phyloP scores from a whole-genome alignment of 768 basidiomycete species.

The Suillus bovinus region DNA sequence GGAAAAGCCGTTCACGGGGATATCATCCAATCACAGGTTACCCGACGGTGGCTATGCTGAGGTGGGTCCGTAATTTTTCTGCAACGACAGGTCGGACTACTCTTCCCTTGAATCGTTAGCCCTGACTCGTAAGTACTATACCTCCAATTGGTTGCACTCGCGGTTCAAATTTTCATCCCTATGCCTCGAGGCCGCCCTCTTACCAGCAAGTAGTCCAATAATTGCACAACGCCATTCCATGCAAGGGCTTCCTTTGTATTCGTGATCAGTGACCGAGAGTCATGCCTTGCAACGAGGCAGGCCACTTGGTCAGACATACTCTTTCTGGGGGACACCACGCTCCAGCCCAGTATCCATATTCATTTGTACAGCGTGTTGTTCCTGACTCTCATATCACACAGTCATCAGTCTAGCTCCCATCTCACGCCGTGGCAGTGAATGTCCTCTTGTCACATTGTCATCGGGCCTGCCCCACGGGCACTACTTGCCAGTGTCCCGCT shows the following conservation, averaged over 20 bases:
- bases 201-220: neutral
- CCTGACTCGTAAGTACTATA: neutral
- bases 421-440: neutral
- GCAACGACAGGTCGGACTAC: neutral
- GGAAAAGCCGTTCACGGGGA: conserved; percentile 1
- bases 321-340: conserved; percentile 3
- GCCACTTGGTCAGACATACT: conserved; percentile 9
- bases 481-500: neutral
- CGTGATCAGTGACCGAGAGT: neutral
- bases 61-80: neutral
- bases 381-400: conserved; percentile 6
- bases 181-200: conserved; percentile 3
- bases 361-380: neutral
- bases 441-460: conserved; percentile 2
- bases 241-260: neutral
- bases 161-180: neutral
- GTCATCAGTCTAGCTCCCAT: conserved; percentile 1
- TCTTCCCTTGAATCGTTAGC: neutral
- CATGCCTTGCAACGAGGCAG: conserved; percentile 9
- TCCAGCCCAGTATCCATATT: neutral
- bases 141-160: neutral
- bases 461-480: conserved; percentile 6
- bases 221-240: neutral
- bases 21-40: conserved; percentile 13
- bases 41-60: conserved; percentile 10